These are phyloP conservation scores for Yarrowia sp. DNA, from an alignment of 805 yeast genomes.

Conservation along the genomic window DNA sequence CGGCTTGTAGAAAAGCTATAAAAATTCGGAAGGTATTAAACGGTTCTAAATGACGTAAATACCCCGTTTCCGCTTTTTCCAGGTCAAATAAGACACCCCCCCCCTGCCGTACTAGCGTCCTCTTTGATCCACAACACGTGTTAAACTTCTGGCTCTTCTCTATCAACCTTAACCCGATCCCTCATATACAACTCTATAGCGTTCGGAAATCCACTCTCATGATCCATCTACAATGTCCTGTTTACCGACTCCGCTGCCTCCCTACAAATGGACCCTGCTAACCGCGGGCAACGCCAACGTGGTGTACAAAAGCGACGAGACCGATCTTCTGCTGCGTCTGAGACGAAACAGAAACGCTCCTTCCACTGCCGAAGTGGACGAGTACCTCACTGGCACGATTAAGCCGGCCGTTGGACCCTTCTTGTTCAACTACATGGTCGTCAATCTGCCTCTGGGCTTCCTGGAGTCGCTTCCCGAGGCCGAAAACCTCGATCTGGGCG, in stretches of 20 bases:
- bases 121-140: not conserved
- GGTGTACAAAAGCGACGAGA: not conserved
- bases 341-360: slow-evolving; percentile 1
- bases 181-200: slow-evolving; percentile 14
- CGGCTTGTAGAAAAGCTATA: not conserved
- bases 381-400: not conserved
- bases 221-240: not conserved
- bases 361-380: slow-evolving; percentile 15
- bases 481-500: not conserved
- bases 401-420: not conserved
- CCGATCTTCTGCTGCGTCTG: not conserved
- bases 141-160: not conserved
- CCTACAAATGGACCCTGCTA: slow-evolving; percentile 12
- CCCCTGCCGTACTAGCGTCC: not conserved
- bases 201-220: not conserved
- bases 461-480: slow-evolving; percentile 10
- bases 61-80: not conserved
- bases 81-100: no score
- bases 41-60: no score
- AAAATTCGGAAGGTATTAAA: not conserved
- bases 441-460: slow-evolving; percentile 1
- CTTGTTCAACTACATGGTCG: not conserved
- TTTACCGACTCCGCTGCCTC: not conserved
- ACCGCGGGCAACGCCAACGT: slow-evolving; percentile 24
- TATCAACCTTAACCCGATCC: not conserved